Conservation (phyloP, 2,329 filamentous ascomycete genomes). For the Xylariaceae sp. region DNA sequence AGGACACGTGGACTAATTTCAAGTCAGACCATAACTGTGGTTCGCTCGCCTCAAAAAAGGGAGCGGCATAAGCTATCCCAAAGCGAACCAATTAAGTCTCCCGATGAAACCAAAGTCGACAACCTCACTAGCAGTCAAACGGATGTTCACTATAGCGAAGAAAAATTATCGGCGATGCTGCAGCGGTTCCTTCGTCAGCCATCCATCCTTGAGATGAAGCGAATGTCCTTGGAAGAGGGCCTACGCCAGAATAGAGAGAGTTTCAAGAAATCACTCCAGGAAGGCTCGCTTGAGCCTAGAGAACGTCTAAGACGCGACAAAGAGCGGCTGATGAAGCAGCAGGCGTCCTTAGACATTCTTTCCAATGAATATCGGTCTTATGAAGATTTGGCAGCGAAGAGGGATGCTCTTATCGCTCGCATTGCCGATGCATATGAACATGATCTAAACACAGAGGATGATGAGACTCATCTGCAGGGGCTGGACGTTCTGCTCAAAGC, state of each 20-base stretch:
- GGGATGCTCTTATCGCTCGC: conserved; percentile 53
- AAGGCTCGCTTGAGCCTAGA: conserved; percentile 54
- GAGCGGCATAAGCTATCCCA: conserved; percentile 23
- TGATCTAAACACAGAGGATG: conserved; percentile 58
- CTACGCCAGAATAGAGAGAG: conserved; percentile 56
- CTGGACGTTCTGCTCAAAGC: conserved; percentile 53
- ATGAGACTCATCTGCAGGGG: conserved; percentile 58
- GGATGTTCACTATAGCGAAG: conserved; percentile 35
- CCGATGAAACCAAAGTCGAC: conserved; percentile 10
- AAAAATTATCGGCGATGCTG: conserved; percentile 45
- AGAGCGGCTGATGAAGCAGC: conserved; percentile 54
- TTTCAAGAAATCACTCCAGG: conserved; percentile 55
- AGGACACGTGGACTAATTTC: conserved; percentile 25
- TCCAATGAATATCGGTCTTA: conserved; percentile 51
- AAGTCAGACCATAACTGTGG: conserved; percentile 23
- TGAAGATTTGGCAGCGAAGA: conserved; percentile 49
- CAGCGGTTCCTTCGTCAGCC: conserved; percentile 46
- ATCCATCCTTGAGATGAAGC: conserved; percentile 45
- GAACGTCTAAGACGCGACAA: conserved; percentile 58
- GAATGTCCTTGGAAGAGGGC: conserved; percentile 49
- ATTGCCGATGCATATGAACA: conserved; percentile 59
- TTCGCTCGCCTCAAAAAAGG: conserved; percentile 33
- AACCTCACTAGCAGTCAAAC: conserved; percentile 24
- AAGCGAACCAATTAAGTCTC: conserved; percentile 15
- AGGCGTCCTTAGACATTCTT: conserved; percentile 52